phyloP scores from a whole-genome alignment of 106 monocot species.

The Vanilla planifolia region DNA sequence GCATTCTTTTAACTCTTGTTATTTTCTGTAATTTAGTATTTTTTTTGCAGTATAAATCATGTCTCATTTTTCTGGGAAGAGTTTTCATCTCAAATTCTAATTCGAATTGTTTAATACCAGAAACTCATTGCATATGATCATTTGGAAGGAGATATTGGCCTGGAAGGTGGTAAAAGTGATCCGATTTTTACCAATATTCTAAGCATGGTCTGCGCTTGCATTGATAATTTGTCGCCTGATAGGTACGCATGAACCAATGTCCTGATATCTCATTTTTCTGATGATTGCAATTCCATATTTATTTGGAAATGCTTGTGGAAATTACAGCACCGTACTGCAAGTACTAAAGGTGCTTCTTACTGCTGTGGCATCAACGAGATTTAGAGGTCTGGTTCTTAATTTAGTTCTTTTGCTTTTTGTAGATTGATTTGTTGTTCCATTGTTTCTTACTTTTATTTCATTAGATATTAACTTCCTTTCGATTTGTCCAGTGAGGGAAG shows the following conservation, averaged over 20 bases:
- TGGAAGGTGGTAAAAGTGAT: conserved; percentile 73
- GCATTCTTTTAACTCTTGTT: background rate
- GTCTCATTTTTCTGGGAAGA: too few relatives aligned
- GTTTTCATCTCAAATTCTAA: background rate
- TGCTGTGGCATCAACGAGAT: conserved; percentile 87
- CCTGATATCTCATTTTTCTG: conserved; percentile 2
- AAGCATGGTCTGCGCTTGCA: conserved; percentile 78
- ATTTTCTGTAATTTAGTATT: background rate
- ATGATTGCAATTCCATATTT: conserved; percentile 4
- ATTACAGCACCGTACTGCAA: conserved; percentile 83
- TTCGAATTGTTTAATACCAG: conserved; percentile 28
- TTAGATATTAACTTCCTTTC: too few relatives aligned
- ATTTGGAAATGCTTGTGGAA: conserved; percentile 1
- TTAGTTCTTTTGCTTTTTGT: background rate
- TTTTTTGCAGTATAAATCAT: background rate
- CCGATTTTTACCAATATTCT: conserved; percentile 75
- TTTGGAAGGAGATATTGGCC: conserved; percentile 95
- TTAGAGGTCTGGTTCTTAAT: conserved; percentile 54
- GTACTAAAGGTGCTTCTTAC: conserved; percentile 96
- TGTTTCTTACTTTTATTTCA: too few relatives aligned
- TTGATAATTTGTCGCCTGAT: conserved; percentile 85
- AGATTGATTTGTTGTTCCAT: too few relatives aligned
- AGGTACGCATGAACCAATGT: conserved; percentile 40
- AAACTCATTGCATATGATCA: conserved; percentile 99
- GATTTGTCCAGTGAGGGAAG: too few relatives aligned